Evolutionary conservation across 2,329 filamentous ascomycete species (phyloP).

Genomic region (Helotiales sp.): DNA sequence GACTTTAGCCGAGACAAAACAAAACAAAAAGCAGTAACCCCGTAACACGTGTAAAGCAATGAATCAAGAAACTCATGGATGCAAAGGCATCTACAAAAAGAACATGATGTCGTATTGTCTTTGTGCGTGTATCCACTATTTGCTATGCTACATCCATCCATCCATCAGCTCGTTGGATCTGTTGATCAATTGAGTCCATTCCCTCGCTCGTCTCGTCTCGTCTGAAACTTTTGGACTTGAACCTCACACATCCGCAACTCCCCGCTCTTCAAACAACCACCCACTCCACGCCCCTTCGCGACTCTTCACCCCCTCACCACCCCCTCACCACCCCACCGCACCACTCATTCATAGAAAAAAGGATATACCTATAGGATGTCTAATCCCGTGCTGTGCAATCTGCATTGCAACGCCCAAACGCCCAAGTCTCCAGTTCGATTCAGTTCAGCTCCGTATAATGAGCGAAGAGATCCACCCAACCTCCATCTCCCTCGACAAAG

Average conservation of each 20-base stretch:
- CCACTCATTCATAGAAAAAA: background rate
- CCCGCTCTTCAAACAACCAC: constrained; percentile 3
- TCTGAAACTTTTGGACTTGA: constrained; percentile 6
- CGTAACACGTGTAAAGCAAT: too few relatives aligned
- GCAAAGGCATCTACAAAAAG: constrained; percentile 24
- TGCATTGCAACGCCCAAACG: constrained; percentile 12
- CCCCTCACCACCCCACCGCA: background rate
- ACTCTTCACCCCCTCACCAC: background rate
- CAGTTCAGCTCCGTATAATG: background rate
- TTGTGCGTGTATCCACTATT: constrained; percentile 13
- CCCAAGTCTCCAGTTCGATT: constrained; percentile 1
- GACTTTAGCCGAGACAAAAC: too few relatives aligned
- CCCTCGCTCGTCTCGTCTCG: background rate
- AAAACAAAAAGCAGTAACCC: too few relatives aligned
- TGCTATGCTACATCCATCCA: constrained; percentile 22
- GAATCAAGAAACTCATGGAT: background rate
- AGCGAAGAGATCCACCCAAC: background rate
- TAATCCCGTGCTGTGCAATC: constrained; percentile 2
- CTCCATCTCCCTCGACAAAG: background rate
- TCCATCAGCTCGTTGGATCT: background rate
- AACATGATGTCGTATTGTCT: constrained; percentile 26
- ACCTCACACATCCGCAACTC: background rate
- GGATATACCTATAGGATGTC: background rate
- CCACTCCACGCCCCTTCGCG: background rate
- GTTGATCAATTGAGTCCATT: background rate